These are phyloP conservation scores for Pseudotulostoma volvatum DNA, from an alignment of 495 filamentous ascomycete species.

Conservation along the genomic window DNA sequence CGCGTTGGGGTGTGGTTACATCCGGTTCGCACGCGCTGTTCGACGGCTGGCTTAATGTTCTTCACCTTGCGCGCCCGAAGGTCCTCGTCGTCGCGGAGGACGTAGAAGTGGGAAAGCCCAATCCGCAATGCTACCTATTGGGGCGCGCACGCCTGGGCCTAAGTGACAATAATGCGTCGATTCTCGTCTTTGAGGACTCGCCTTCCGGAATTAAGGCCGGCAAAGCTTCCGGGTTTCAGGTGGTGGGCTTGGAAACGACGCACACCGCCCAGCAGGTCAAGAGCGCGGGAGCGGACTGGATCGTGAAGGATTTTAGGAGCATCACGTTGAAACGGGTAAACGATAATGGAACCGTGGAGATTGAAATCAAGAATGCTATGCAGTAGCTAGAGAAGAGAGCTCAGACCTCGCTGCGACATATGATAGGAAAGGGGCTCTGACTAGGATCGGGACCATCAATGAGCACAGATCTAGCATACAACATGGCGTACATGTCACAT, in stretches of 20 bases:
- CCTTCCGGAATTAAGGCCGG: conserved; percentile 83
- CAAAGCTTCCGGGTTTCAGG: conserved; percentile 77
- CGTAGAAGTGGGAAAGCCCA: conserved; percentile 71
- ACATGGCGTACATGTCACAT: too few relatives aligned
- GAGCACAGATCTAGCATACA: too few relatives aligned
- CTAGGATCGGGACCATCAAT: too few relatives aligned
- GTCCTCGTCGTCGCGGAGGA: conserved; percentile 75
- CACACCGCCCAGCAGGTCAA: conserved; percentile 57
- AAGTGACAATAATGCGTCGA: conserved; percentile 32
- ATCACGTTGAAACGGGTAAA: conserved; percentile 39
- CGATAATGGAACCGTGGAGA: conserved; percentile 35
- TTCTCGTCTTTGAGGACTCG: conserved; percentile 82
- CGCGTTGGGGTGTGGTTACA: conserved; percentile 85
- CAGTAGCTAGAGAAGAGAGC: conserved; percentile 11
- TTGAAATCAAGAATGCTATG: conserved; percentile 34
- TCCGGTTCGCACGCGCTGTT: conserved; percentile 71
- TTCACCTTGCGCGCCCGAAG: conserved; percentile 56
- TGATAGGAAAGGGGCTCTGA: not conserved
- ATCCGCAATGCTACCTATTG: conserved; percentile 65
- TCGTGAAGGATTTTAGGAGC: conserved; percentile 63
- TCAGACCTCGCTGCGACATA: not conserved
- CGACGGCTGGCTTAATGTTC: conserved; percentile 67
- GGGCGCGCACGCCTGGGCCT: conserved; percentile 41
- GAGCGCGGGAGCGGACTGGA: conserved; percentile 69
- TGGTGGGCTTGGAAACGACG: conserved; percentile 74